Base-by-base conservation (phyloP, 164 flowering plant genomes). In the Platanus orientalis region DNA sequence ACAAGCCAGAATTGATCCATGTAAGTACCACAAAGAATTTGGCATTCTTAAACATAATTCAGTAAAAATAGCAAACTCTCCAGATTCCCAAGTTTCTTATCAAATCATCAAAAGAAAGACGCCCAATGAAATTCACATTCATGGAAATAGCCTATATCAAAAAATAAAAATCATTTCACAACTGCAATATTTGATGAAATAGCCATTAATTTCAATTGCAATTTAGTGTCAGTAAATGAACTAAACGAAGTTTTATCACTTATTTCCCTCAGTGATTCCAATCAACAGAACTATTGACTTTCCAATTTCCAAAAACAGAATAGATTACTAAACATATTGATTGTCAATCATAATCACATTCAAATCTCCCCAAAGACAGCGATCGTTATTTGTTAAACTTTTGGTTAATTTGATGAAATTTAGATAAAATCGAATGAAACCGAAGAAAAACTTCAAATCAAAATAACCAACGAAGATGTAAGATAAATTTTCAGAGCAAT, bases 1-100 rank as follows among this genome's bases (percentile, higher is more conserved):
- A 57, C 66, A 69, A 47, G 57, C 65, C 62, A 61, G 32, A 39
- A 36, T 57, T 55, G 61, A 61, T 68, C 65, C 45, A 68, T 36
- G 39, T 59, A 28, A 66, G 63, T 60, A 42, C 23, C 32, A 45
- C 36, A 50, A 53, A 53, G 36, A 1, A 45, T 65, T 14, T 10
- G 14, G 40, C 12, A 14, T 36, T 36, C 42, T 0, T 36, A 36
- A 36, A n/a, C n/a, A n/a, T n/a, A n/a, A 36, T 36, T 36, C 4
- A 36, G 12, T 36, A 0, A 36, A 36, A 7, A 36, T 36, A 36
- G 55, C 0, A 48, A 25, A 1, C 24, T 40, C 36, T 23, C n/a
- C 9, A n/a, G n/a, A 26, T 47, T 36, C 3, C 28, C 13, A 7
- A 16, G 3, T 17, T 50, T 27, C 7, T n/a, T 25, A 60, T 53